phyloP scores from a whole-genome alignment of 495 filamentous ascomycete genomes.

The Sordaria brevicollis region DNA sequence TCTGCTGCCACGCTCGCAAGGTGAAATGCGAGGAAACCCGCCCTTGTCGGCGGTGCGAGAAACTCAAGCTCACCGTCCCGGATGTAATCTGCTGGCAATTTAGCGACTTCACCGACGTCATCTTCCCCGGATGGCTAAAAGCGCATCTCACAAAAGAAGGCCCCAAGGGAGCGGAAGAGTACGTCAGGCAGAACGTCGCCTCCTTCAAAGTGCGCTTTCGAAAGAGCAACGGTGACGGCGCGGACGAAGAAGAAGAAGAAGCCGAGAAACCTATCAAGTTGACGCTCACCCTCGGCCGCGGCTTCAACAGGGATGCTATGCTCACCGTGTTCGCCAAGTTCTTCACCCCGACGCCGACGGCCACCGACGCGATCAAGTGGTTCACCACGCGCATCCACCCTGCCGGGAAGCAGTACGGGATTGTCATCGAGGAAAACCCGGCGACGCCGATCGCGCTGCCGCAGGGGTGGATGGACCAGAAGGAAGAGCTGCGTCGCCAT shows the following conservation, averaged over 20 bases:
- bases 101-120: conserved; percentile 30
- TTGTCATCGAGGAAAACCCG: conserved; percentile 23
- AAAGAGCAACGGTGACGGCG: too few relatives aligned
- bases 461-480: neutral
- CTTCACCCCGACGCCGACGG: conserved; percentile 31
- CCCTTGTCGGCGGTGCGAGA: conserved; percentile 38
- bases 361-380: conserved; percentile 20
- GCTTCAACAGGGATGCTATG: neutral
- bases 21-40: conserved; percentile 36
- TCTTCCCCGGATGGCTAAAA: conserved; percentile 31
- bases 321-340: conserved; percentile 21
- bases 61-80: conserved; percentile 31
- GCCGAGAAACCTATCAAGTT: neutral
- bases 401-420: conserved; percentile 6
- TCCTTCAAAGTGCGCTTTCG: conserved; percentile 7
- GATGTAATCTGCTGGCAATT: conserved; percentile 38
- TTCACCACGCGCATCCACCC: conserved; percentile 32
- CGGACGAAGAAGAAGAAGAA: neutral
- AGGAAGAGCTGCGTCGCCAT: conserved; percentile 19
- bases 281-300: neutral
- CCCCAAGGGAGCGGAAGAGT: neutral
- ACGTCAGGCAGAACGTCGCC: conserved; percentile 22
- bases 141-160: neutral
- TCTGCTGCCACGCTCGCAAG: conserved; percentile 39
- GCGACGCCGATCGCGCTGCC: conserved; percentile 36